phyloP scores from a whole-genome alignment of 2,329 filamentous ascomycete genomes.

The Trichoderma sp. region DNA sequence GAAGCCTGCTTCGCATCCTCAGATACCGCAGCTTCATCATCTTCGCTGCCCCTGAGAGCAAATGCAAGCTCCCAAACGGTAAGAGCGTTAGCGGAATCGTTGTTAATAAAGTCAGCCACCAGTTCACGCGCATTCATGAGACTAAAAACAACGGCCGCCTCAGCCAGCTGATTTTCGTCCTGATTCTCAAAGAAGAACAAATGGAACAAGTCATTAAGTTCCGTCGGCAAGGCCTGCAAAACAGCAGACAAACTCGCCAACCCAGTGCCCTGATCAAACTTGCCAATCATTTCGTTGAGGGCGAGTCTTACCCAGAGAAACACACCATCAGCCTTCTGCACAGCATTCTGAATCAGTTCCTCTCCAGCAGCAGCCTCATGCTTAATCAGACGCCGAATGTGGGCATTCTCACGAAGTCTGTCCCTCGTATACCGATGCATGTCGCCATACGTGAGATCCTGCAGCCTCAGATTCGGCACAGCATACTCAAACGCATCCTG shows the following conservation, averaged over 20 bases:
- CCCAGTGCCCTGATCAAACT: conserved; percentile 1
- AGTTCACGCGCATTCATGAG: conserved; percentile 32
- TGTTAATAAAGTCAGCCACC: conserved; percentile 33
- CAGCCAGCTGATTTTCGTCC: conserved; percentile 15
- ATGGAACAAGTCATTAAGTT: conserved; percentile 31
- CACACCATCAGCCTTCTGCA: conserved; percentile 31
- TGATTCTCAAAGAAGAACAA: conserved; percentile 32
- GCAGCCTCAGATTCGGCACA: conserved; percentile 28
- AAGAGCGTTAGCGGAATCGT: conserved; percentile 31
- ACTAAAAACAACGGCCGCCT: conserved; percentile 30
- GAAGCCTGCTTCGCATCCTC: conserved; percentile 24
- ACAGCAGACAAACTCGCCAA: conserved; percentile 13
- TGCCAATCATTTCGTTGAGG: conserved; percentile 28
- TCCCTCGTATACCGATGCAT: conserved; percentile 29
- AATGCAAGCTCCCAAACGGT: conserved; percentile 36
- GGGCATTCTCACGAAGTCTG: conserved; percentile 20
- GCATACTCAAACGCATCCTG: conserved; percentile 26
- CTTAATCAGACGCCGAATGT: conserved; percentile 21
- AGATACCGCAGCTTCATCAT: conserved; percentile 23
- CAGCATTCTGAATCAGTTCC: conserved; percentile 21
- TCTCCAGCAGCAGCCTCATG: not conserved
- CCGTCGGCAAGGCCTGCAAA: conserved; percentile 25
- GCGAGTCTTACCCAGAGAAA: conserved; percentile 36
- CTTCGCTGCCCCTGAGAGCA: conserved; percentile 22
- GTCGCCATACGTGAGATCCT: conserved; percentile 28